These are phyloP conservation scores for Populus hybrid DNA, from an alignment of 441 rosid species.

Conservation along the genomic window DNA sequence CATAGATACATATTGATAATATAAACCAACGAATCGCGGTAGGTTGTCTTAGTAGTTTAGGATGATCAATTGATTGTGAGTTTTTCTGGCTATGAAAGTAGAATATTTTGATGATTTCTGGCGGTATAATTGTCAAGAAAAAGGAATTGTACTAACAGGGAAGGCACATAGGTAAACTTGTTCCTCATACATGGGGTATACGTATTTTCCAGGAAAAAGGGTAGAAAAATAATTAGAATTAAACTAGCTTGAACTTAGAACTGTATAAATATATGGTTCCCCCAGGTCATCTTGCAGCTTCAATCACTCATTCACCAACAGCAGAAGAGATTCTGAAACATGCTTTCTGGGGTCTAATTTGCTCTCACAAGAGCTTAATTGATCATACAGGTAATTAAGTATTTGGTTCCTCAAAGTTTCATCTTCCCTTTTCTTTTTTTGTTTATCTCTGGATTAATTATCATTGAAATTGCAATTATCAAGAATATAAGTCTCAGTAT, in stretches of 20 bases:
- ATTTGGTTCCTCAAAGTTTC: background rate
- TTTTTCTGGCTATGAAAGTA: background rate
- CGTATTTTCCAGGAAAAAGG: background rate
- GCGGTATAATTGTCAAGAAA: background rate
- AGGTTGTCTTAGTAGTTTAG: background rate
- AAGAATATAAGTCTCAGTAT: no score
- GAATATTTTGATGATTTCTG: background rate
- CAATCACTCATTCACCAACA: constrained; percentile 52
- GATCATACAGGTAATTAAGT: background rate
- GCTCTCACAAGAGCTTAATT: background rate
- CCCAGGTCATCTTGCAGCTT: constrained; percentile 63
- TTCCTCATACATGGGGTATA: background rate
- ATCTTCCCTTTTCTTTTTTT: background rate
- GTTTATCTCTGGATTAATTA: background rate
- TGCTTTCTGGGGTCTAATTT: background rate
- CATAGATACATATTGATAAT: background rate
- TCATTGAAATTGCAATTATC: background rate
- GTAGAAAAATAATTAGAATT: background rate
- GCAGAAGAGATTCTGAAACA: background rate
- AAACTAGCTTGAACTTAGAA: background rate
- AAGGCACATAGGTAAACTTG: background rate
- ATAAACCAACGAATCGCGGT: background rate
- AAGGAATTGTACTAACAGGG: background rate
- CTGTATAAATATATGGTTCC: constrained; percentile 20
- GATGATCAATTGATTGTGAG: background rate